Evolutionary conservation across 164 flowering plant genomes (phyloP).

Genomic region (Dillenia turbinata): DNA sequence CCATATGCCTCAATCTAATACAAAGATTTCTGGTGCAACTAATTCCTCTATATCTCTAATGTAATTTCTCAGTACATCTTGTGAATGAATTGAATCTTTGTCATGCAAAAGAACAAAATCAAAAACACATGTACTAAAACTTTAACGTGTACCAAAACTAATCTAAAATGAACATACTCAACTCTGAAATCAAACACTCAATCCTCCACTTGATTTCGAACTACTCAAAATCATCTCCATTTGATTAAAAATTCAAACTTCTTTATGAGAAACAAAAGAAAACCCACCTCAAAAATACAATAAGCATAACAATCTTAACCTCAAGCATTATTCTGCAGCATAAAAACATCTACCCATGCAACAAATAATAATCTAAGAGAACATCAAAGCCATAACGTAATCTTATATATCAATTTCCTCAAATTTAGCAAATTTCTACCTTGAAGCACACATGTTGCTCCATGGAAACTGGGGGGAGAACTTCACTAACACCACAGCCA

Average conservation of each 20-base stretch:
- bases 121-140: too few relatives aligned
- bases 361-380: not conserved
- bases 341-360: not conserved
- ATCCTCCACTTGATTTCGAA: too few relatives aligned
- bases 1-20: too few relatives aligned
- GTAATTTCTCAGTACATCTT: too few relatives aligned
- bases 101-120: too few relatives aligned
- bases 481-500: slow-evolving; percentile 6
- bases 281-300: not conserved
- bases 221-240: too few relatives aligned
- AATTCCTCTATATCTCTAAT: too few relatives aligned
- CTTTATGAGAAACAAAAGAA: not conserved
- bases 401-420: not conserved
- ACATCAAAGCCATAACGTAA: not conserved
- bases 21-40: too few relatives aligned
- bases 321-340: not conserved
- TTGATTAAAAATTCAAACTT: not conserved
- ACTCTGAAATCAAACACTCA: too few relatives aligned
- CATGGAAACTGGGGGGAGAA: slow-evolving; percentile 52
- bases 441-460: slow-evolving; percentile 46
- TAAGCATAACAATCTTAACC: not conserved
- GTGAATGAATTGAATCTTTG: too few relatives aligned
- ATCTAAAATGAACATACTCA: too few relatives aligned
- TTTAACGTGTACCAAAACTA: too few relatives aligned
- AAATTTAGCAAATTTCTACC: slow-evolving; percentile 13